Base-by-base conservation (phyloP, 2,329 filamentous ascomycete species). In the Colletotrichum tanaceti region DNA sequence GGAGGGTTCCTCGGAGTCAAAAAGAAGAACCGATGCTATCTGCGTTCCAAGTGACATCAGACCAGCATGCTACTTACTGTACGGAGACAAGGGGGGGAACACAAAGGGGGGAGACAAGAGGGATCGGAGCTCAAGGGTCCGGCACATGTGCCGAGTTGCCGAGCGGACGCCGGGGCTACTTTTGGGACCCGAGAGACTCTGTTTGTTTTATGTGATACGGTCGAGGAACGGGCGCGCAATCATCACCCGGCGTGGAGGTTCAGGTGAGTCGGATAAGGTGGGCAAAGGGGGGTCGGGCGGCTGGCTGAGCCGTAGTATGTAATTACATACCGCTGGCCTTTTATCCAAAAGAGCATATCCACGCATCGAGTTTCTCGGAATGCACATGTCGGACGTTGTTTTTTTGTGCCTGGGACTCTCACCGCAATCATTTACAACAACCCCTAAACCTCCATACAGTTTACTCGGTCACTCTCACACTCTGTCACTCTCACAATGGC, bases 341-440 rank as follows among this genome's bases (percentile, higher is more conserved):
- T 61, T 69, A 69, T 69, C n/a, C 66, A 66, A 47, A 61, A 58
- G 38, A 46, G 62, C 62, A 61, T 57, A 16, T 66, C 57, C 57
- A 16, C 11, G 63, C 24, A 52, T 46, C 32, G 44, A 1, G 18
- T n/a, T 57, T 16, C 43, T 66, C 11, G 24, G 41, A 46, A 50
- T 41, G 39, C 28, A n/a, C n/a, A n/a, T n/a, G n/a, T n/a, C n/a
- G n/a, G n/a, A n/a, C n/a, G n/a, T n/a, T n/a, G n/a, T n/a, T n/a
- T n/a, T n/a, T n/a, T 46, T 16, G 20, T 22, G n/a, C 13, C 52
- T 52, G 35, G 16, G 50, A 7, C 28, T 16, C 24, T 35, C 1
- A 10, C 16, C 18, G 41, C 43, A 22, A n/a, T n/a, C n/a, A n/a
- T n/a, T n/a, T 20, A 53, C 39, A 50, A 46, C 14, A 14, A 52